Evolutionary conservation across 2,329 filamentous ascomycete genomes (phyloP).

Genomic region (Arthrocladium fulminans): DNA sequence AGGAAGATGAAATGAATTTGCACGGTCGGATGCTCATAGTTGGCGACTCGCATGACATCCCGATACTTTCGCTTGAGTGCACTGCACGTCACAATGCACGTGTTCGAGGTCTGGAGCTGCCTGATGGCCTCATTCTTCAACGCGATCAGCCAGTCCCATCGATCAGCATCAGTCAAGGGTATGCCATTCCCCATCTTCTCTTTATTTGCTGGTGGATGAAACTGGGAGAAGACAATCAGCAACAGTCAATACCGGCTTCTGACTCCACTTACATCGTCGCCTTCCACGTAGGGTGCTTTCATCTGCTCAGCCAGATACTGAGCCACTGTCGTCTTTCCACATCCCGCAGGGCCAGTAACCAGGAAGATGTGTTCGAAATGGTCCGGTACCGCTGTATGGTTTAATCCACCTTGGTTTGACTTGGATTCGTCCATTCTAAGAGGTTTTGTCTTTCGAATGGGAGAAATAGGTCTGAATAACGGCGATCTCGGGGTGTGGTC

Average conservation of each 20-base stretch:
- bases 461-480: constrained; percentile 12
- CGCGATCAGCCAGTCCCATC: constrained; percentile 91
- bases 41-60: constrained; percentile 75
- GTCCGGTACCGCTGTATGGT: constrained; percentile 11
- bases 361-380: constrained; percentile 64
- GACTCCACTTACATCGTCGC: constrained; percentile 57
- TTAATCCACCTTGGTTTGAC: constrained; percentile 9
- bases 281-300: constrained; percentile 63
- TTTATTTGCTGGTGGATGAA: constrained; percentile 57
- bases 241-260: constrained; percentile 1
- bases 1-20: constrained; percentile 90
- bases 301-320: constrained; percentile 55
- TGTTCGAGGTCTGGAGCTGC: constrained; percentile 42
- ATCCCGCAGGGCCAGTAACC: constrained; percentile 69
- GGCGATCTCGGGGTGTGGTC: constrained; percentile 21
- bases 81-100: constrained; percentile 93
- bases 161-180: constrained; percentile 82
- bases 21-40: constrained; percentile 64
- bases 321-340: constrained; percentile 69
- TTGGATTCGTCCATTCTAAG: constrained; percentile 12
- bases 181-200: constrained; percentile 82
- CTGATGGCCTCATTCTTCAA: constrained; percentile 57
- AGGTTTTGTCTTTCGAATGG: constrained; percentile 9
- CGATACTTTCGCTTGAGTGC: constrained; percentile 96
- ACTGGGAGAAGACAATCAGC: constrained; percentile 28